Evolutionary conservation across 2,329 filamentous ascomycete species (phyloP).

Genomic region (Botryotinia narcissicola): DNA sequence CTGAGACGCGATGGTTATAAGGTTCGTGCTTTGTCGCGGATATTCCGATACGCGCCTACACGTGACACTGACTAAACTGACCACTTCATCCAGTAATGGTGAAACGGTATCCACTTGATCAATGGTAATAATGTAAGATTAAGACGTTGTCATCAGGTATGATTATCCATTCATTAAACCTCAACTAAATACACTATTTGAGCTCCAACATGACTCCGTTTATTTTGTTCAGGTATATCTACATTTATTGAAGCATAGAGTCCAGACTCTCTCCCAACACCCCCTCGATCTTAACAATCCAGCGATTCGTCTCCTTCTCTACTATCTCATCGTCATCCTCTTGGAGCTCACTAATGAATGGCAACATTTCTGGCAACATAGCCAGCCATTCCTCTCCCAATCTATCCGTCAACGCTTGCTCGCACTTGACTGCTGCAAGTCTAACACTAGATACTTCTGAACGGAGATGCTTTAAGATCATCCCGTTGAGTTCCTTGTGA

Average conservation of each 20-base stretch:
- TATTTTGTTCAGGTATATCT: conserved; percentile 18
- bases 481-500: conserved; percentile 81
- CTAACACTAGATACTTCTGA: conserved; percentile 69
- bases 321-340: conserved; percentile 96
- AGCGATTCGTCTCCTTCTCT: conserved; percentile 82
- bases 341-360: conserved; percentile 90
- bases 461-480: conserved; percentile 75
- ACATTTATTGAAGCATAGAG: conserved; percentile 76
- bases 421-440: conserved; percentile 76
- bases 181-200: background rate
- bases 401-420: conserved; percentile 74
- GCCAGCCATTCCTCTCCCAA: conserved; percentile 92
- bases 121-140: background rate
- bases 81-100: background rate
- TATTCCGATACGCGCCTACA: background rate
- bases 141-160: background rate
- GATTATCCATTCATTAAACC: conserved; percentile 12
- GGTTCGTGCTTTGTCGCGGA: background rate
- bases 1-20: conserved; percentile 11
- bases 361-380: conserved; percentile 90
- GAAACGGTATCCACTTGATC: background rate
- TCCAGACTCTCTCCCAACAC: conserved; percentile 88
- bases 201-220: background rate
- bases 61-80: background rate
- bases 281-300: conserved; percentile 87